Evolutionary conservation across 768 basidiomycete species (phyloP).

Genomic region (Pleurotus ostreatus): DNA sequence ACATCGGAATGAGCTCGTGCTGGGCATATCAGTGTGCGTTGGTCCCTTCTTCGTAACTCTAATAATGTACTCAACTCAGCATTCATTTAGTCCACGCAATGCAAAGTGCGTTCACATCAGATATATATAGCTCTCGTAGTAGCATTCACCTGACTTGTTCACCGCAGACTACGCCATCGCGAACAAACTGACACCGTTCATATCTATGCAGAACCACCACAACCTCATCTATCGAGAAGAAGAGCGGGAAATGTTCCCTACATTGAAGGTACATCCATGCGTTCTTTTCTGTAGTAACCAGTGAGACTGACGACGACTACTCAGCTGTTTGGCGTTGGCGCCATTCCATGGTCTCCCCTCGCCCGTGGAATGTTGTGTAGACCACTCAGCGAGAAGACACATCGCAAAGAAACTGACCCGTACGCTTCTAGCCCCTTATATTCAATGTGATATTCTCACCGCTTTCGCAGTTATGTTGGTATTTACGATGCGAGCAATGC

Average conservation of each 20-base stretch:
- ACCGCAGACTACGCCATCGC: slow-evolving; percentile 52
- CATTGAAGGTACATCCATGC: slow-evolving; percentile 27
- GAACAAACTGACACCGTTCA: slow-evolving; percentile 56
- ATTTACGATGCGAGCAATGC: slow-evolving; percentile 11
- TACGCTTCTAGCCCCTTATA: slow-evolving; percentile 7
- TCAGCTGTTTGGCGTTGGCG: slow-evolving; percentile 50
- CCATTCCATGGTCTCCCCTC: slow-evolving; percentile 59
- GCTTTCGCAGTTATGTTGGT: neutral
- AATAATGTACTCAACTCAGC: neutral
- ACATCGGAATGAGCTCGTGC: slow-evolving; percentile 57
- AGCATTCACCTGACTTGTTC: neutral
- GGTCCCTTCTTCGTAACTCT: no score
- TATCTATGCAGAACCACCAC: slow-evolving; percentile 70
- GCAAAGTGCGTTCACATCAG: slow-evolving; percentile 38
- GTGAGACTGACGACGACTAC: neutral
- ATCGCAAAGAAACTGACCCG: slow-evolving; percentile 35
- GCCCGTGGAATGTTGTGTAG: slow-evolving; percentile 47
- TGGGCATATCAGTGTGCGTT: slow-evolving; percentile 48
- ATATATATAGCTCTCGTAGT: no score
- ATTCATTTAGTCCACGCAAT: slow-evolving; percentile 41
- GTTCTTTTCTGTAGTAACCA: neutral
- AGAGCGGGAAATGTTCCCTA: slow-evolving; percentile 62
- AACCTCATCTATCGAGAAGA: slow-evolving; percentile 62
- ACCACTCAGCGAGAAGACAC: slow-evolving; percentile 29
- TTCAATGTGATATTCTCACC: neutral